Evolutionary conservation across 2,329 filamentous ascomycete genomes (phyloP), one percentile per base, ranked within the genome.

Genomic region (Penicillium frequentans): DNA sequence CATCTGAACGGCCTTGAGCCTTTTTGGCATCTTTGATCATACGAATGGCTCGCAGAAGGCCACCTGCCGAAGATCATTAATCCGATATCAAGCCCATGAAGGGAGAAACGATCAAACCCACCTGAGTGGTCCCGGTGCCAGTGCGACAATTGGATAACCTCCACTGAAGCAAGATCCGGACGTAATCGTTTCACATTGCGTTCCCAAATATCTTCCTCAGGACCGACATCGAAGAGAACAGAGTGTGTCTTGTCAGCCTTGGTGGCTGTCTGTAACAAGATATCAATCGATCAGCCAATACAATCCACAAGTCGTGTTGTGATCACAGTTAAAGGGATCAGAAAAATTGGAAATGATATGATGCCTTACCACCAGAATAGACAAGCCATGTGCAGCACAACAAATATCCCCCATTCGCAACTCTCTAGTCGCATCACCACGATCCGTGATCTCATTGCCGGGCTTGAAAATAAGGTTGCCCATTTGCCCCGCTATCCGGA

Each of bases 111-210:
- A 10, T 19, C 9, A 27, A 8, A 61, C 64, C n/a, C 51, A 76
- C 80, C 80, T 26, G 81, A 82, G 60, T 85, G 81, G 59, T 85
- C 81, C 39, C 82, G 75, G 68, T 85, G 81, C 82, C 82, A 83
- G 62, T 83, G 79, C 5, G 79, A 81, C 24, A 84, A 68, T 48
- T 82, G 75, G 21, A 83, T 75, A 14, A 77, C 56, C 59, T 83
- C 81, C 24, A 84, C 70, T 0, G 66, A 61, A 1, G 73, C 67
- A 4, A 82, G 66, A 61, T 81, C 73, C 1, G 77, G 69, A 26
- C 71, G 66, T 19, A 83, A 65, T 2, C 81, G 73, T 5, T 68
- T 75, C 4, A 72, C 76, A 59, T 84, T 84, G n/a, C 74, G 70
- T 61, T 81, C 76, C 77, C 80, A 84, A 3, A 75, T 70, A 8